phyloP scores from a whole-genome alignment of 805 yeast species.

The Yarrowia divulgata region DNA sequence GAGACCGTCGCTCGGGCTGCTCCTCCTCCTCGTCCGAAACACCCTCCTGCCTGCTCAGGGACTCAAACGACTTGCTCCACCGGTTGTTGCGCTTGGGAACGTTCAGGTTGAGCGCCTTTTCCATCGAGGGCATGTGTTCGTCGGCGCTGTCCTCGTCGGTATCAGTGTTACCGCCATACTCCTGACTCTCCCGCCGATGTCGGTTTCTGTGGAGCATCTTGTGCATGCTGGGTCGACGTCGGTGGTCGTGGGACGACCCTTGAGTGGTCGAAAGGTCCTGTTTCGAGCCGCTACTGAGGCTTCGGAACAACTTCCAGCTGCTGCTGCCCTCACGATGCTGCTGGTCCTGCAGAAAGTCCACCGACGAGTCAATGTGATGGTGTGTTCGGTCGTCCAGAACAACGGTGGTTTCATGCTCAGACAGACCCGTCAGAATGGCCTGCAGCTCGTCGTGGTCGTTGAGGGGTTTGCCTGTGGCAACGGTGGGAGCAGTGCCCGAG shows the following conservation, averaged over 20 bases:
- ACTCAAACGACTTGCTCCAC: constrained; percentile 32
- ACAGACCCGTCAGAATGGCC: constrained; percentile 50
- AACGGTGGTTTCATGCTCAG: constrained; percentile 49
- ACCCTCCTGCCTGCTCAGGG: constrained; percentile 20
- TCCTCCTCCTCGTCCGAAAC: constrained; percentile 25
- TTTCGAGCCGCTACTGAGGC: constrained; percentile 22
- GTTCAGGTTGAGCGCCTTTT: constrained; percentile 3
- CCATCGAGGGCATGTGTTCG: constrained; percentile 9
- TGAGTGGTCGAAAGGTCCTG: constrained; percentile 3
- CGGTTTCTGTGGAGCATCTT: constrained; percentile 33
- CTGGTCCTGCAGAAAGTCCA: constrained; percentile 51
- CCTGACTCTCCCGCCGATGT: constrained; percentile 13
- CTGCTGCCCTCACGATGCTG: constrained; percentile 44
- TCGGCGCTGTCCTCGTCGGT: constrained; percentile 16
- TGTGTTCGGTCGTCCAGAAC: constrained; percentile 46
- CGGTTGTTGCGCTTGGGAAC: constrained; percentile 26
- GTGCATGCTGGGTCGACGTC: constrained; percentile 6
- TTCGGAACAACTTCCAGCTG: constrained; percentile 36
- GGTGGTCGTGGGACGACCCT: neutral
- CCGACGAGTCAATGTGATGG: constrained; percentile 49
- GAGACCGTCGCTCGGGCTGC: constrained; percentile 20
- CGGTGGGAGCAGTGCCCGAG: constrained; percentile 13
- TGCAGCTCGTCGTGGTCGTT: constrained; percentile 47
- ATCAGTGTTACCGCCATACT: constrained; percentile 22
- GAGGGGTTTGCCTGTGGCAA: constrained; percentile 31